Evolutionary conservation across 495 filamentous ascomycete genomes (phyloP).

Genomic region (Neurospora tetrasperma): DNA sequence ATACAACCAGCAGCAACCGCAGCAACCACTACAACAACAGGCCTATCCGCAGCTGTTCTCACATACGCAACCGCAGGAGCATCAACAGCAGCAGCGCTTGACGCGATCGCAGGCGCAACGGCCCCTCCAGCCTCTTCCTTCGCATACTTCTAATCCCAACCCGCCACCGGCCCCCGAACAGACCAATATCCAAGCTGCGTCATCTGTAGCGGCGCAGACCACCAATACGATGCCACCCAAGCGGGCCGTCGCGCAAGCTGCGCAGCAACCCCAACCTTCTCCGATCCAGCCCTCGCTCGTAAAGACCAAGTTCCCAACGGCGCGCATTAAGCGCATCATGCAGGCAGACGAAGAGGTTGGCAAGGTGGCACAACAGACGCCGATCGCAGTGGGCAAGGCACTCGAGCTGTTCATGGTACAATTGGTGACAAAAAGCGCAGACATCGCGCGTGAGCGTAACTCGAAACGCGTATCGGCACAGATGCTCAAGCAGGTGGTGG

Average conservation of each 20-base stretch:
- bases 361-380: conserved; percentile 95
- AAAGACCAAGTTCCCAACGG: conserved; percentile 93
- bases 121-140: not conserved
- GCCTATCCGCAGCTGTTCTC: conserved; percentile 4
- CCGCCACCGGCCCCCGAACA: conserved; percentile 1
- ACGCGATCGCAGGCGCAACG: not conserved
- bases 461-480: conserved; percentile 82
- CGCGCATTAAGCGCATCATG: conserved; percentile 98
- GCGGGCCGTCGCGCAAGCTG: conserved; percentile 22
- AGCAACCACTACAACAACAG: conserved; percentile 10
- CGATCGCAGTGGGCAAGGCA: conserved; percentile 89
- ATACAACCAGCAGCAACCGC: not conserved
- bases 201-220: not conserved
- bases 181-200: not conserved
- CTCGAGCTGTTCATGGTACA: conserved; percentile 96
- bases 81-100: conserved; percentile 5
- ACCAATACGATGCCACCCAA: conserved; percentile 31
- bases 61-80: conserved; percentile 1
- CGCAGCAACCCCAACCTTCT: conserved; percentile 7
- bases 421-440: conserved; percentile 76
- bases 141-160: not conserved
- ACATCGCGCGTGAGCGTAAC: conserved; percentile 67
- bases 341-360: conserved; percentile 98
- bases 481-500: conserved; percentile 84
- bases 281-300: conserved; percentile 54